Conservation (phyloP, 768 basidiomycete species). For the Termitomyces sp. region DNA sequence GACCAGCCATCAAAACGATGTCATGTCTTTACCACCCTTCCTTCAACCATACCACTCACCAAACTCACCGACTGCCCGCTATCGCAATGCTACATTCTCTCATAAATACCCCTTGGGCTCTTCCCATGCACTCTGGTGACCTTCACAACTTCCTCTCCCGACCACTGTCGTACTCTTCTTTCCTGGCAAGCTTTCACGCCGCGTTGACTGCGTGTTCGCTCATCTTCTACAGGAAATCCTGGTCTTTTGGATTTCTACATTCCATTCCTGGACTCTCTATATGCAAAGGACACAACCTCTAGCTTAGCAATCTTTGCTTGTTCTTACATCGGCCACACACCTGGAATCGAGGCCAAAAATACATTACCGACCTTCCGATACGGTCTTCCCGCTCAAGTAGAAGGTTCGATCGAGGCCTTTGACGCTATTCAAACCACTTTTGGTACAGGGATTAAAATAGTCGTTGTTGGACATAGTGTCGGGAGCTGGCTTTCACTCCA, state of each 20-base stretch:
- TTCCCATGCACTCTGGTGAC: slow-evolving; percentile 54
- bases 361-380: slow-evolving; percentile 19
- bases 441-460: slow-evolving; percentile 29
- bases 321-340: slow-evolving; percentile 63
- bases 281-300: slow-evolving; percentile 27
- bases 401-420: slow-evolving; percentile 50
- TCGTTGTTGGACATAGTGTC: slow-evolving; percentile 64
- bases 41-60: slow-evolving; percentile 16
- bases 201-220: background rate
- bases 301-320: slow-evolving; percentile 53
- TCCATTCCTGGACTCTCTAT: slow-evolving; percentile 54
- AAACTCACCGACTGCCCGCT: background rate
- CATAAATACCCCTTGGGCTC: slow-evolving; percentile 33
- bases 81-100: slow-evolving; percentile 29
- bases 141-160: slow-evolving; percentile 22
- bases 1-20: slow-evolving; percentile 5
- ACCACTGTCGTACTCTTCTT: slow-evolving; percentile 41
- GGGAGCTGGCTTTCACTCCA: slow-evolving; percentile 67
- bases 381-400: slow-evolving; percentile 45
- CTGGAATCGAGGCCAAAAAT: slow-evolving; percentile 23
- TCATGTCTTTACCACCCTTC: slow-evolving; percentile 27
- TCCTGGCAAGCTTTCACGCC: slow-evolving; percentile 30
- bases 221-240: slow-evolving; percentile 35
- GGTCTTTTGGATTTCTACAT: slow-evolving; percentile 66
- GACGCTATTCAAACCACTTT: slow-evolving; percentile 34